A percentile compares a stretch with the other conserved stretches of the same genome.
Evolutionary conservation across 192 early-diverging fungal species (phyloP).

Genomic region (Radiomyces spectabilis): DNA sequence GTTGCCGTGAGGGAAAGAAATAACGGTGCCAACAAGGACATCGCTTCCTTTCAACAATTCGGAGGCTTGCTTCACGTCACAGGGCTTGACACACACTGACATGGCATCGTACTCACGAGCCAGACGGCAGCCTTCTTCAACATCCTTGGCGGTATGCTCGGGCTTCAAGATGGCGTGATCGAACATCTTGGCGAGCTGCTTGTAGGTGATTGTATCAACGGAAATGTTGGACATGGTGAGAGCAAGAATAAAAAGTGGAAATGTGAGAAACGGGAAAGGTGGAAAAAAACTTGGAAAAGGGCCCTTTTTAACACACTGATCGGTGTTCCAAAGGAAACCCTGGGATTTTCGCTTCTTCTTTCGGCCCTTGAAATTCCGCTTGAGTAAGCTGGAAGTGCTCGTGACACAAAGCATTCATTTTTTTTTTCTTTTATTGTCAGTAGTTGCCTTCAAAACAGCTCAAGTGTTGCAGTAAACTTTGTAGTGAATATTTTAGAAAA

Average conservation of each 20-base stretch:
- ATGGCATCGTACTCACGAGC: slow-evolving; percentile 40
- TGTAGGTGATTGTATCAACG: slow-evolving; percentile 37
- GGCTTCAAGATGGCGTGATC: slow-evolving; percentile 53
- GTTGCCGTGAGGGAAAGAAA: slow-evolving; percentile 56
- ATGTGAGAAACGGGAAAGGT: neutral
- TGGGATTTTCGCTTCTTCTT: too few species aligned
- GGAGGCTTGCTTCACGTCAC: slow-evolving; percentile 45
- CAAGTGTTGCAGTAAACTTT: too few species aligned
- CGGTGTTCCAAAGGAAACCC: too few species aligned
- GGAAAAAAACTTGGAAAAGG: neutral
- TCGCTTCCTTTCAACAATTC: slow-evolving; percentile 25
- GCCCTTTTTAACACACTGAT: neutral
- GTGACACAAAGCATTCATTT: too few species aligned
- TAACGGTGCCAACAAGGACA: slow-evolving; percentile 53
- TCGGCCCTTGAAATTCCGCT: too few species aligned
- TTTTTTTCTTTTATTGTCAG: too few species aligned
- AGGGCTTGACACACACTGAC: slow-evolving; percentile 57
- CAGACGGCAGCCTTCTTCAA: slow-evolving; percentile 41
- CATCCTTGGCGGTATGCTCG: slow-evolving; percentile 44
- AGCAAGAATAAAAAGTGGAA: neutral
- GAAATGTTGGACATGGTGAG: slow-evolving; percentile 14
- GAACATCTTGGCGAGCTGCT: slow-evolving; percentile 45
- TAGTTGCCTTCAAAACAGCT: too few species aligned
- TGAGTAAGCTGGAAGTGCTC: too few species aligned
- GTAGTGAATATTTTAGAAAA: too few species aligned